Evolutionary conservation across 2,329 filamentous ascomycete species (phyloP).

Genomic region (Trichoderma koningii): DNA sequence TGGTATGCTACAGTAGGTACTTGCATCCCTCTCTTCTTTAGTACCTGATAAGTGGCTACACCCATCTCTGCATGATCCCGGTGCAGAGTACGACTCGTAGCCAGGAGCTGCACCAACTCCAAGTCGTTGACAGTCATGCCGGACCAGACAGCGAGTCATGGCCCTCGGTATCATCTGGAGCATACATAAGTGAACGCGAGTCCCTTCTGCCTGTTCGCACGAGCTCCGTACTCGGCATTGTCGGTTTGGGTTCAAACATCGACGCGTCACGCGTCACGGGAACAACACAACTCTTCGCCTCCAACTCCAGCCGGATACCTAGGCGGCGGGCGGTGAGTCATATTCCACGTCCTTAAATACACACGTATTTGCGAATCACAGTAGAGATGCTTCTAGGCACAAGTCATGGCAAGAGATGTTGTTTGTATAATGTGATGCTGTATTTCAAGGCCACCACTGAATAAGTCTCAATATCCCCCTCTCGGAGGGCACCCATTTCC

Average conservation of each 20-base stretch:
- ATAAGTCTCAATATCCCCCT: constrained; percentile 39
- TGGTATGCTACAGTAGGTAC: too few species aligned
- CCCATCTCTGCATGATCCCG: too few species aligned
- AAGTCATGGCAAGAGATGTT: background rate
- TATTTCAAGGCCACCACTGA: constrained; percentile 26
- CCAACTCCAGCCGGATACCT: background rate
- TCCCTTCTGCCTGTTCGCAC: background rate
- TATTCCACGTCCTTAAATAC: too few species aligned
- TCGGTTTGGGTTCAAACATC: background rate
- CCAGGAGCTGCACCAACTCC: background rate
- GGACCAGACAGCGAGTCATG: background rate
- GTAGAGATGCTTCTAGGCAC: background rate
- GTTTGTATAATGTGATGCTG: constrained; percentile 20
- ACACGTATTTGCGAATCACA: background rate
- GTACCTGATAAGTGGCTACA: too few species aligned
- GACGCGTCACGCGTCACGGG: constrained; percentile 23
- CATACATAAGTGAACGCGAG: background rate
- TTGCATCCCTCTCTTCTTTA: too few species aligned
- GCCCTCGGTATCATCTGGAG: background rate
- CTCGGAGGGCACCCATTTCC: constrained; percentile 43
- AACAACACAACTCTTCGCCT: constrained; percentile 8
- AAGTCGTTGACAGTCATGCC: background rate
- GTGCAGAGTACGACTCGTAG: too few species aligned
- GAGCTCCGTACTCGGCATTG: background rate
- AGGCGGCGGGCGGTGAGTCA: background rate